Percentiles rank a stretch among this genome's conserved stretches.
phyloP scores from a whole-genome alignment of 257 asterid species.

The Anisodus acutangulus region DNA sequence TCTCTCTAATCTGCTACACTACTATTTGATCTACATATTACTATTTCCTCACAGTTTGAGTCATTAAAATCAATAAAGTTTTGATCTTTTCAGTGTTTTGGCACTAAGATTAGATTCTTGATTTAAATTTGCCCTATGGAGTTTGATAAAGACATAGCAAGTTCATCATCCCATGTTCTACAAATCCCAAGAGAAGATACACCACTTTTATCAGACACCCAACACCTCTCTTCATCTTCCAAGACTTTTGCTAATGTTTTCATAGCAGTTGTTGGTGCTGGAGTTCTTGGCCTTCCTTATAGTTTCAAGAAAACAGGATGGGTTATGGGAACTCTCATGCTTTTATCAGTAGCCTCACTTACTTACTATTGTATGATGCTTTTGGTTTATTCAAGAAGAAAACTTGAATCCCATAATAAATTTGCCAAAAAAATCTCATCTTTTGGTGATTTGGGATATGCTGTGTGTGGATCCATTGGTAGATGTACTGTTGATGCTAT shows the following conservation, averaged over 20 bases:
- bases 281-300: conserved; percentile 27
- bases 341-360: background rate
- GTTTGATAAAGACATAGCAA: conserved; percentile 29
- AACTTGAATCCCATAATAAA: conserved; percentile 9
- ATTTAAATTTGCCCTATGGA: conserved; percentile 23
- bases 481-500: too few relatives aligned
- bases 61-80: background rate
- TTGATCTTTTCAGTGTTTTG: too few relatives aligned
- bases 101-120: background rate
- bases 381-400: background rate
- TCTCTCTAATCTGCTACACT: background rate
- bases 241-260: conserved; percentile 27
- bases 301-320: conserved; percentile 29
- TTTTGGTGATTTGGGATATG: background rate
- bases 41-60: background rate
- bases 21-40: background rate
- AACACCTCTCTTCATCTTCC: conserved; percentile 24
- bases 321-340: background rate
- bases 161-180: conserved; percentile 29
- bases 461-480: too few relatives aligned
- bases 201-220: conserved; percentile 28
- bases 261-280: conserved; percentile 32
- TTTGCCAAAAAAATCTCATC: background rate
- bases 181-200: conserved; percentile 34
- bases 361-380: conserved; percentile 8